phyloP scores from a whole-genome alignment of 2,329 filamentous ascomycete genomes.

The Fusarium sp. region DNA sequence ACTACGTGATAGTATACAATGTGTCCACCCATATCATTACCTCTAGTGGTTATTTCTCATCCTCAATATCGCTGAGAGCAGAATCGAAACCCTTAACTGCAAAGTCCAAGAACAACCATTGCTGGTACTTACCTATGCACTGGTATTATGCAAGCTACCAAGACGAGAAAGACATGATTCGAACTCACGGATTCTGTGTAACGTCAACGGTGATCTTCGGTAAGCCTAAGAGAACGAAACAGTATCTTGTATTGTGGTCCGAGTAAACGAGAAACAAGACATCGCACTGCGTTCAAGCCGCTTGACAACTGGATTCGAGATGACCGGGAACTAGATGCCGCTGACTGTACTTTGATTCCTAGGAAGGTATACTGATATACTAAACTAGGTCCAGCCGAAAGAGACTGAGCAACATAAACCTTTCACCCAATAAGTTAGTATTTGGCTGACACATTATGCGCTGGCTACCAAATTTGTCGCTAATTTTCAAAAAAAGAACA shows the following conservation, averaged over 20 bases:
- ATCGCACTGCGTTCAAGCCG: background rate
- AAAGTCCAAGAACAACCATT: background rate
- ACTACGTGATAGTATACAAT: background rate
- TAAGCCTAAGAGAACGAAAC: background rate
- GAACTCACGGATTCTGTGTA: background rate
- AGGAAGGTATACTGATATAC: background rate
- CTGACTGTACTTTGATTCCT: background rate
- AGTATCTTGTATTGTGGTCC: background rate
- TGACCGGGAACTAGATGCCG: background rate
- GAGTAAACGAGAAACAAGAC: slow-evolving; percentile 5
- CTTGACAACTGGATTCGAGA: background rate
- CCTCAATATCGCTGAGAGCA: background rate
- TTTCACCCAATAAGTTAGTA: background rate
- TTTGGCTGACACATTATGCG: background rate
- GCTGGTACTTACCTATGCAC: background rate
- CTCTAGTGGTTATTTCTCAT: background rate
- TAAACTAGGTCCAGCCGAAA: background rate
- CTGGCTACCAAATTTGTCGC: background rate
- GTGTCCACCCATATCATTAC: background rate
- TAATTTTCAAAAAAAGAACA: background rate
- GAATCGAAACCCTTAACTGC: background rate
- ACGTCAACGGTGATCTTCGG: background rate
- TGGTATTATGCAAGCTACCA: background rate
- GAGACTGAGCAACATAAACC: background rate
- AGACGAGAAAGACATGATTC: background rate